Conservation (phyloP, 2,329 filamentous ascomycete species). For the Xylaria sp. region DNA sequence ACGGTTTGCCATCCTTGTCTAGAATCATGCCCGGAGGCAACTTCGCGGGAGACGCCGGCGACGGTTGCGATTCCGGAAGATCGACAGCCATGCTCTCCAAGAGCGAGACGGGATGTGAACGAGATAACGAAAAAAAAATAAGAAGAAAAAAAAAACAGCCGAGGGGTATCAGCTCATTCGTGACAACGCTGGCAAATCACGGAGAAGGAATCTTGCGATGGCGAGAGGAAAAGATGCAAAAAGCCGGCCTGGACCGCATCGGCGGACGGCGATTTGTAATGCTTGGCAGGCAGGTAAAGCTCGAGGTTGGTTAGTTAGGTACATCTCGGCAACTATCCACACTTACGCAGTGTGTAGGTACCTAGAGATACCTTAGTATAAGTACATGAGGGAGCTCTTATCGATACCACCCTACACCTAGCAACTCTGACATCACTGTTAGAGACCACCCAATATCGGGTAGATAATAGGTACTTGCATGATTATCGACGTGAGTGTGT, state of each 20-base stretch:
- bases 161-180: slow-evolving; percentile 30
- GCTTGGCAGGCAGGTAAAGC: slow-evolving; percentile 20
- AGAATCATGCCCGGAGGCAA: slow-evolving; percentile 78
- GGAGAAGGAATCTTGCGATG: slow-evolving; percentile 16
- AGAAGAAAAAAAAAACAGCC: slow-evolving; percentile 6
- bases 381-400: neutral
- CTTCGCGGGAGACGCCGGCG: slow-evolving; percentile 57
- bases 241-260: slow-evolving; percentile 31
- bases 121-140: neutral
- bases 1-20: slow-evolving; percentile 88
- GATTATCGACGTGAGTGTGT: neutral
- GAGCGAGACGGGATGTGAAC: neutral
- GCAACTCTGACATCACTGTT: slow-evolving; percentile 34
- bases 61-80: slow-evolving; percentile 48
- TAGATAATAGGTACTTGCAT: slow-evolving; percentile 8
- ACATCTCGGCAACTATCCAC: too few species aligned
- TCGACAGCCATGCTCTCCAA: slow-evolving; percentile 53
- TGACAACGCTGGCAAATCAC: slow-evolving; percentile 26
- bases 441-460: neutral
- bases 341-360: too few species aligned
- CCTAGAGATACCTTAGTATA: too few species aligned
- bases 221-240: neutral
- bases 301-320: too few species aligned
- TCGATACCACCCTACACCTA: neutral
- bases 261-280: slow-evolving; percentile 45